These are phyloP conservation scores for Scortechinia acanthostroma DNA, from an alignment of 2,329 filamentous ascomycete genomes.

Conservation along the genomic window DNA sequence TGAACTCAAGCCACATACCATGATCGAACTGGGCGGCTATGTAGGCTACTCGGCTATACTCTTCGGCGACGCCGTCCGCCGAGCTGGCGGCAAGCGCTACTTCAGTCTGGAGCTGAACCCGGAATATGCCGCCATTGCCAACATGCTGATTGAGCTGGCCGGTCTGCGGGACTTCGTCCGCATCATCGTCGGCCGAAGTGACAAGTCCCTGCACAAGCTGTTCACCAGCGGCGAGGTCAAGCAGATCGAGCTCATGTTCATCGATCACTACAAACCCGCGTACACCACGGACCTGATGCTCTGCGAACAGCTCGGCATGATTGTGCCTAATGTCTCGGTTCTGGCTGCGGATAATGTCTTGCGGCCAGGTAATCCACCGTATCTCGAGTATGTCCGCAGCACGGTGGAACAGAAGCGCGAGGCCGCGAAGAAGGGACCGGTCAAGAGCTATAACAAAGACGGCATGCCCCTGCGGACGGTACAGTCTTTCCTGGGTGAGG, in stretches of 20 bases:
- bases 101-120: conserved; percentile 69
- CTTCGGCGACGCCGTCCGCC: conserved; percentile 60
- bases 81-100: conserved; percentile 58
- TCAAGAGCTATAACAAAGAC: conserved; percentile 26
- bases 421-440: conserved; percentile 17
- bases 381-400: conserved; percentile 64
- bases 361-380: conserved; percentile 64
- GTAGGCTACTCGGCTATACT: conserved; percentile 76
- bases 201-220: conserved; percentile 56
- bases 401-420: conserved; percentile 53
- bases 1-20: conserved; percentile 55
- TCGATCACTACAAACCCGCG: conserved; percentile 75
- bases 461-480: conserved; percentile 36
- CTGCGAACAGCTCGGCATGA: conserved; percentile 63
- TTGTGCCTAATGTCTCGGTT: conserved; percentile 54
- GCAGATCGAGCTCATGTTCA: conserved; percentile 66
- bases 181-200: conserved; percentile 64
- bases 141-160: conserved; percentile 65
- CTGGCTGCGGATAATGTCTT: conserved; percentile 68
- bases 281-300: conserved; percentile 72
- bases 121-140: conserved; percentile 66
- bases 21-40: conserved; percentile 77
- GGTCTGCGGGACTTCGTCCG: conserved; percentile 65
- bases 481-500: conserved; percentile 25
- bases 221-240: conserved; percentile 40